Evolutionary conservation across 2,329 filamentous ascomycete species (phyloP), one percentile per base, ranked within the genome.

Genomic region (Neonectria faginata): DNA sequence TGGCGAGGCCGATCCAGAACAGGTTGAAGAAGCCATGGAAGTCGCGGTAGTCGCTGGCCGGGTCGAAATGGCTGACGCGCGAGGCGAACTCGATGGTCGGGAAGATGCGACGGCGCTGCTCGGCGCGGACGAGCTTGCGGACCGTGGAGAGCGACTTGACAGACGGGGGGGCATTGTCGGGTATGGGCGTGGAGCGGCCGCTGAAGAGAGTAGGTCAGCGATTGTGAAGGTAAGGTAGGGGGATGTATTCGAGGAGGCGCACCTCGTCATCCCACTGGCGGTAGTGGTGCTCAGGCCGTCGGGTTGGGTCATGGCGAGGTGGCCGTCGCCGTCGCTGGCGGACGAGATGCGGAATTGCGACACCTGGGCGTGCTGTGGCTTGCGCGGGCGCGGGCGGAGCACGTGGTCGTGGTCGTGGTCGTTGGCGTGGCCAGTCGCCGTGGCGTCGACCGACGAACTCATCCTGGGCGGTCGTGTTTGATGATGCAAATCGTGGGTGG

Each of bases 11-110:
- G 69, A 99, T 95, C 96, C 96, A 99, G 82, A 99, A 99, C 41
- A 99, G 87, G 58, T 96, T 93, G 82, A 97, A 99, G 86, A 99
- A 99, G 76, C 96, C 96, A 73, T 93, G 89, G 78, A 99, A 99
- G 79, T 99, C 94, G 74, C 90, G 90, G 78, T 98, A 94, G 74
- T 97, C 94, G 79, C 92, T 97, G 54, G 88, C 86, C 0, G 94
- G 94, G 76, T 99, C 96, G 77, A 99, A 97, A 81, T 99, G 95
- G 18, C 95, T 98, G 22, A 98, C 91, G 62, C 96, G 91, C 65
- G 92, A 91, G 44, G 92, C 88, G 81, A 95, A 99, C 74, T 97
- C 92, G 76, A 97, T 94, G 22, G 92, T 96, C 22, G 97, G 95
- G 78, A 98, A 99, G 70, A 97, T 85, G 71, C 94, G 91, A 62